Evolutionary conservation across 2,329 filamentous ascomycete species (phyloP).

Genomic region (Elsinoe perseae): DNA sequence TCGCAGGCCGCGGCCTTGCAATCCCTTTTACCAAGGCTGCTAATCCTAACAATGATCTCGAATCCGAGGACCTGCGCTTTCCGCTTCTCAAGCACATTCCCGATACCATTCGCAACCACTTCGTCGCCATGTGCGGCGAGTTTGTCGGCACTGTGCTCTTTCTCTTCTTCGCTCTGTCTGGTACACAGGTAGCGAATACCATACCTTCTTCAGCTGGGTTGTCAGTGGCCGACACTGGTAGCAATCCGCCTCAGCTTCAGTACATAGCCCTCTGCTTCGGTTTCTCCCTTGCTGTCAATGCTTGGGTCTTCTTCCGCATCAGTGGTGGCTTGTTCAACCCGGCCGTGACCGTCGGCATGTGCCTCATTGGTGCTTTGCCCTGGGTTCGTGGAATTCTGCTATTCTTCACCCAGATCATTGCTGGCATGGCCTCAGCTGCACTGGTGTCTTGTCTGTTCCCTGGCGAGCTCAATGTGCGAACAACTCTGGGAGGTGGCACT

Average conservation of each 20-base stretch:
- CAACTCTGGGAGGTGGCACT: constrained; percentile 30
- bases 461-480: constrained; percentile 31
- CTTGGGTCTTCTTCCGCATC: constrained; percentile 34
- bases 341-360: constrained; percentile 33
- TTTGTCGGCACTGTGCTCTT: constrained; percentile 41
- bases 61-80: constrained; percentile 24
- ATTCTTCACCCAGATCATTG: constrained; percentile 32
- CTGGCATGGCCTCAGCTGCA: constrained; percentile 31
- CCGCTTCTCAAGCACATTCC: constrained; percentile 24
- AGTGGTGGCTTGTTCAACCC: constrained; percentile 33
- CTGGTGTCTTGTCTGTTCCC: constrained; percentile 33
- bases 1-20: constrained; percentile 24
- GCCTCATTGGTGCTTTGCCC: constrained; percentile 31
- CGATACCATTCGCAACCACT: constrained; percentile 28
- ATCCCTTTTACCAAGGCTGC: constrained; percentile 29
- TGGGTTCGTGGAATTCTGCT: constrained; percentile 30
- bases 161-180: constrained; percentile 39
- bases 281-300: constrained; percentile 36
- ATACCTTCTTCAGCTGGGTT: constrained; percentile 23
- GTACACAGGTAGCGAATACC: constrained; percentile 40
- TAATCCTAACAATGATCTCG: constrained; percentile 22
- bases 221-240: constrained; percentile 23
- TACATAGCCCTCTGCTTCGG: constrained; percentile 36
- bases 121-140: constrained; percentile 39
- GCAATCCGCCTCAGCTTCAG: constrained; percentile 32